Conservation (phyloP, 768 basidiomycete genomes). For the Phlebiopsis gigantea region DNA sequence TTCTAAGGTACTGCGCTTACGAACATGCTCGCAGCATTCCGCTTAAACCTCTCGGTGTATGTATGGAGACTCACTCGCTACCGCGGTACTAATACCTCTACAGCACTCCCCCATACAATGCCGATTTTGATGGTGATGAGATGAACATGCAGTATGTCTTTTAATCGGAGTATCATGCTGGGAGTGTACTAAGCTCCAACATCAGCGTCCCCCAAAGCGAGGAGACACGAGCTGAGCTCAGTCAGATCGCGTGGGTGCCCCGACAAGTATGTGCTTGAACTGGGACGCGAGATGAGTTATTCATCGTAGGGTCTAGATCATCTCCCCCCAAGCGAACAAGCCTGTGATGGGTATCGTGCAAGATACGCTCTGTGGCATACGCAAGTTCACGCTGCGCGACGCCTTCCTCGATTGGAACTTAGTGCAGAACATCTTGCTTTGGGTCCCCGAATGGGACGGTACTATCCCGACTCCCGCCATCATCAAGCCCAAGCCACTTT, state of each 20-base stretch:
- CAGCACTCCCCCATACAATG: conserved; percentile 91
- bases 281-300: neutral
- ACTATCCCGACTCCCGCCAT: conserved; percentile 88
- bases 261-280: conserved; percentile 59
- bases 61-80: neutral
- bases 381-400: conserved; percentile 95
- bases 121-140: conserved; percentile 99
- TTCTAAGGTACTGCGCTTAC: neutral
- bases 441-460: conserved; percentile 99
- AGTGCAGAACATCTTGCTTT: conserved; percentile 95
- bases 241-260: conserved; percentile 97
- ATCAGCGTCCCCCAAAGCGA: conserved; percentile 93
- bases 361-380: conserved; percentile 95
- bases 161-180: too few species aligned
- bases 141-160: conserved; percentile 99
- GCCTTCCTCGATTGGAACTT: conserved; percentile 93
- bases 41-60: conserved; percentile 87
- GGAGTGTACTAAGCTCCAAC: too few species aligned
- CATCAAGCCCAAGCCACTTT: conserved; percentile 93
- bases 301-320: conserved; percentile 55
- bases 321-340: conserved; percentile 99
- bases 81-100: neutral
- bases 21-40: conserved; percentile 67
- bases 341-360: conserved; percentile 99
- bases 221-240: conserved; percentile 96